phyloP scores from a whole-genome alignment of 495 filamentous ascomycete species.

The Trichoderma orchidacearum region DNA sequence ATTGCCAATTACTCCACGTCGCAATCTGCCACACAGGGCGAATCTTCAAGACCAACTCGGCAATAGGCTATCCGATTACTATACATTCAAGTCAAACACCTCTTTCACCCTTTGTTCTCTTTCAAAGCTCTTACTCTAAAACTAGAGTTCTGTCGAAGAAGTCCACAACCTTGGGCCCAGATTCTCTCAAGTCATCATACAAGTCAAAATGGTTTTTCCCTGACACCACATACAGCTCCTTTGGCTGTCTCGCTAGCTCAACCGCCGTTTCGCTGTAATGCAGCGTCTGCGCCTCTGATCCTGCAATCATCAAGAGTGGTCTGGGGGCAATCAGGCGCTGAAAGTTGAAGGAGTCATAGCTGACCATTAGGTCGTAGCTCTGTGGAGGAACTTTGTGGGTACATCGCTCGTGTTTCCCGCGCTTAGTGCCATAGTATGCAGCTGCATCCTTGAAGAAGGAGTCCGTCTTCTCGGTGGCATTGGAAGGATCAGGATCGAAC shows the following conservation, averaged over 20 bases:
- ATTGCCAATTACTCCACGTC: no score
- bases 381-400: slow-evolving; percentile 3
- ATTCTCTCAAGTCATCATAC: slow-evolving; percentile 18
- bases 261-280: slow-evolving; percentile 19
- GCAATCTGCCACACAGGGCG: no score
- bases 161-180: slow-evolving; percentile 18
- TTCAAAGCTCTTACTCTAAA: not conserved
- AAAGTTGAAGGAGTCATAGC: slow-evolving; percentile 18
- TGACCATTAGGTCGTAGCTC: slow-evolving; percentile 19
- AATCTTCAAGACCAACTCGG: no score
- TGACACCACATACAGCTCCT: slow-evolving; percentile 22
- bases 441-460: slow-evolving; percentile 5
- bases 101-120: not conserved
- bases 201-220: slow-evolving; percentile 21
- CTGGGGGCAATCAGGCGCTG: slow-evolving; percentile 12
- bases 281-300: slow-evolving; percentile 15
- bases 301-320: slow-evolving; percentile 26
- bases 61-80: no score
- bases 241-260: slow-evolving; percentile 16
- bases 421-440: slow-evolving; percentile 12
- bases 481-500: slow-evolving; percentile 3
- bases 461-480: slow-evolving; percentile 8
- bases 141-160: slow-evolving; percentile 8
- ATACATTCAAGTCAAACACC: no score
- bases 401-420: slow-evolving; percentile 3